phyloP scores from a whole-genome alignment of 192 early-diverging fungal species.

The Spizellomyces punctatus region DNA sequence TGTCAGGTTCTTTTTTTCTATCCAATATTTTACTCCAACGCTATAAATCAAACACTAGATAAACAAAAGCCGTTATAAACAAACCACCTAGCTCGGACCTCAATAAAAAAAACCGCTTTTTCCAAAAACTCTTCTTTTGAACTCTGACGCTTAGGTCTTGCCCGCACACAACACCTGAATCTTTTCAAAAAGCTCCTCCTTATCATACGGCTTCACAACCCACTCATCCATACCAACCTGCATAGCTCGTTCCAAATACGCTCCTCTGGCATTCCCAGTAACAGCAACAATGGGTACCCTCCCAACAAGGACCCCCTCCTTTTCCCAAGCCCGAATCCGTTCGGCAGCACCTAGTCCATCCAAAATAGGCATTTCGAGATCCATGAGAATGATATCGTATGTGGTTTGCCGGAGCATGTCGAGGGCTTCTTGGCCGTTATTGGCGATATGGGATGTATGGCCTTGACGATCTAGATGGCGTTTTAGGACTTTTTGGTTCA shows the following conservation, averaged over 20 bases:
- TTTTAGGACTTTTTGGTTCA: conserved; percentile 20
- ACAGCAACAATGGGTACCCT: conserved; percentile 7
- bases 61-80: no score
- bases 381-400: conserved; percentile 15
- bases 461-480: conserved; percentile 16
- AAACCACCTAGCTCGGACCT: no score
- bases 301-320: background rate
- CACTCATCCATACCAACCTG: conserved; percentile 9
- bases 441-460: conserved; percentile 28
- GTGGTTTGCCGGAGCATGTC: conserved; percentile 5
- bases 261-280: conserved; percentile 13
- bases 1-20: no score
- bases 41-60: no score
- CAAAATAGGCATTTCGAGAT: conserved; percentile 26
- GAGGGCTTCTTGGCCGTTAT: conserved; percentile 58
- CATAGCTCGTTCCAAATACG: conserved; percentile 11
- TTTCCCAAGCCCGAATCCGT: conserved; percentile 7
- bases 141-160: no score
- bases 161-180: background rate
- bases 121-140: no score
- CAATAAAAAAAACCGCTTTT: no score
- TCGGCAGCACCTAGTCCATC: conserved; percentile 14
- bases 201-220: conserved; percentile 22
- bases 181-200: conserved; percentile 11
- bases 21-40: no score